A percentile compares a stretch with the other conserved stretches of the same genome.
phyloP scores from a whole-genome alignment of 495 filamentous ascomycete species.

The Podospora australis region DNA sequence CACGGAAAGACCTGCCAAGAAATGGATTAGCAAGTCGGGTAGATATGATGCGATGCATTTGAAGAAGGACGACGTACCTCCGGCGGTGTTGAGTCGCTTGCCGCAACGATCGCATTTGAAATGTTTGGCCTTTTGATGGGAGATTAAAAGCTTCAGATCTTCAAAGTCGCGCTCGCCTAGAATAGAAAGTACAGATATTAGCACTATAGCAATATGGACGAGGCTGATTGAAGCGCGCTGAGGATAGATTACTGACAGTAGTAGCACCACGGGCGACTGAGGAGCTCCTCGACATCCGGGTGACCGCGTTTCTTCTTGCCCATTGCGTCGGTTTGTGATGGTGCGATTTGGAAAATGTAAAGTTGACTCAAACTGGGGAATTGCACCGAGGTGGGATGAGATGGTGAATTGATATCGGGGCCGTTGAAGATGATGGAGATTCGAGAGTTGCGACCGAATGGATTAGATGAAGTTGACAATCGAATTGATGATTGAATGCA shows the following conservation, averaged over 20 bases:
- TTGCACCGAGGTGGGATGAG: too few species aligned
- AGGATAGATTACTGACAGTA: slow-evolving; percentile 65
- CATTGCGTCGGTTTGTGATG: slow-evolving; percentile 38
- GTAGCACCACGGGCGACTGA: slow-evolving; percentile 91
- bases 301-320: slow-evolving; percentile 81
- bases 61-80: slow-evolving; percentile 54
- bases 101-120: slow-evolving; percentile 92
- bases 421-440: neutral
- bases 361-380: neutral
- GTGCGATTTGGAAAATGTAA: neutral
- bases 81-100: slow-evolving; percentile 85
- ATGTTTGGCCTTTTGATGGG: slow-evolving; percentile 96
- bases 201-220: neutral
- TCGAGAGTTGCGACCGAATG: too few species aligned
- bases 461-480: neutral
- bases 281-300: slow-evolving; percentile 79
- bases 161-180: slow-evolving; percentile 88
- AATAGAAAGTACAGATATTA: slow-evolving; percentile 18
- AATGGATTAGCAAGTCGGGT: slow-evolving; percentile 16
- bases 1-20: slow-evolving; percentile 69
- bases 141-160: slow-evolving; percentile 90
- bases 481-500: neutral
- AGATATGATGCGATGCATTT: too few species aligned
- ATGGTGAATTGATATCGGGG: too few species aligned
- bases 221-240: neutral